Percentiles rank a stretch among this genome's conserved stretches.
Evolutionary conservation across 116 monocot species (phyloP).

Genomic region (Dioscorea cayenensis): DNA sequence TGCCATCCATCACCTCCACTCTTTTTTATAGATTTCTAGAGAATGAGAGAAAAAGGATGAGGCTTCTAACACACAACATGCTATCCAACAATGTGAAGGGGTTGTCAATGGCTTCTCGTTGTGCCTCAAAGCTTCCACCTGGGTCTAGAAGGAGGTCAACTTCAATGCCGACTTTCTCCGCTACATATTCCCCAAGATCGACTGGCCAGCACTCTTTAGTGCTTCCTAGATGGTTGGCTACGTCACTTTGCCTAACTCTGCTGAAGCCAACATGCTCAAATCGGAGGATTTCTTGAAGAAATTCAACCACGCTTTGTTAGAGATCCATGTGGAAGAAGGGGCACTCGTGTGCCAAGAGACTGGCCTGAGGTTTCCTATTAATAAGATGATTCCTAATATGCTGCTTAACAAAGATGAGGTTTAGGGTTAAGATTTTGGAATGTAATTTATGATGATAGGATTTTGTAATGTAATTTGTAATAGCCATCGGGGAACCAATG

Average conservation of each 20-base stretch:
- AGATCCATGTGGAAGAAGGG: neutral
- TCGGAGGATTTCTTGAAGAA: conserved; percentile 2
- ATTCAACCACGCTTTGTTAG: neutral
- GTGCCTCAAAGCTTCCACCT: neutral
- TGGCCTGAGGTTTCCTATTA: neutral
- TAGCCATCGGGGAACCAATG: too few species aligned
- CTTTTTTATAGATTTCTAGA: too few species aligned
- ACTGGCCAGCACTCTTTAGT: neutral
- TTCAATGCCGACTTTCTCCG: neutral
- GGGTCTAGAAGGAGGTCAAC: neutral
- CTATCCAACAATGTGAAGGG: neutral
- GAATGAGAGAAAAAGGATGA: neutral
- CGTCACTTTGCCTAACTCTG: neutral
- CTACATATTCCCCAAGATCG: neutral
- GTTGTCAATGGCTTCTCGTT: neutral
- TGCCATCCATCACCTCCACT: too few species aligned
- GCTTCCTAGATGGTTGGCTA: neutral
- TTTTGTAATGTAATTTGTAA: too few species aligned
- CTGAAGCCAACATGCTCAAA: neutral
- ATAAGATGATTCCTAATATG: conserved; percentile 1
- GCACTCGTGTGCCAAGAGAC: neutral
- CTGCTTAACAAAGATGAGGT: neutral
- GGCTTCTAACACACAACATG: conserved; percentile 1
- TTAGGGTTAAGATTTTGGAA: neutral
- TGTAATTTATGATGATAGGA: too few species aligned